These are phyloP conservation scores for Xylariales sp. DNA, from an alignment of 2,329 filamentous ascomycete species.

Conservation along the genomic window DNA sequence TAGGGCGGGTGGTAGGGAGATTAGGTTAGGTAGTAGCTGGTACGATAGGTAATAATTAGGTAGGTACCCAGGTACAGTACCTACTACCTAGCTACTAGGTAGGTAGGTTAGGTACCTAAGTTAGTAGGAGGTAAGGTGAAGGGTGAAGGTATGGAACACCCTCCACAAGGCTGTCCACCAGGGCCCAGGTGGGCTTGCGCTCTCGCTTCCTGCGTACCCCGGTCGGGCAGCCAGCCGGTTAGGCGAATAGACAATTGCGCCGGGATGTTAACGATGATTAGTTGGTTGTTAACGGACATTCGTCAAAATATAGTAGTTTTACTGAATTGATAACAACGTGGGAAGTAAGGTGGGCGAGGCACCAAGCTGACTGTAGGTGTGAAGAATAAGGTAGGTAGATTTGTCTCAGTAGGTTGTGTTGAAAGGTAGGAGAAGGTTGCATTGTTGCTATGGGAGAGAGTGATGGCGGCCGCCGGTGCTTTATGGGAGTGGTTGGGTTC, in stretches of 20 bases:
- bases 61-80: no score
- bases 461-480: slow-evolving; percentile 26
- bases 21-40: no score
- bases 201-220: slow-evolving; percentile 20
- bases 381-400: neutral
- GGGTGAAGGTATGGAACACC: slow-evolving; percentile 4
- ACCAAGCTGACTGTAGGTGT: neutral
- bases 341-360: neutral
- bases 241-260: slow-evolving; percentile 13
- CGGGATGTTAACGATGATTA: neutral
- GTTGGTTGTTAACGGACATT: neutral
- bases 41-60: neutral
- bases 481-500: slow-evolving; percentile 26
- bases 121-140: slow-evolving; percentile 1
- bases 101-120: neutral
- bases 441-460: slow-evolving; percentile 9
- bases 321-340: neutral
- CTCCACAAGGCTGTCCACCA: slow-evolving; percentile 30
- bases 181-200: neutral
- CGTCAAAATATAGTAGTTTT: neutral
- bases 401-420: neutral
- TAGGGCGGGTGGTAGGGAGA: neutral
- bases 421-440: slow-evolving; percentile 9
- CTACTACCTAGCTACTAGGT: neutral
- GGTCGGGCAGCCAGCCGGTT: slow-evolving; percentile 24